Conservation (phyloP, 495 filamentous ascomycete genomes). For the Xylona heveae region DNA sequence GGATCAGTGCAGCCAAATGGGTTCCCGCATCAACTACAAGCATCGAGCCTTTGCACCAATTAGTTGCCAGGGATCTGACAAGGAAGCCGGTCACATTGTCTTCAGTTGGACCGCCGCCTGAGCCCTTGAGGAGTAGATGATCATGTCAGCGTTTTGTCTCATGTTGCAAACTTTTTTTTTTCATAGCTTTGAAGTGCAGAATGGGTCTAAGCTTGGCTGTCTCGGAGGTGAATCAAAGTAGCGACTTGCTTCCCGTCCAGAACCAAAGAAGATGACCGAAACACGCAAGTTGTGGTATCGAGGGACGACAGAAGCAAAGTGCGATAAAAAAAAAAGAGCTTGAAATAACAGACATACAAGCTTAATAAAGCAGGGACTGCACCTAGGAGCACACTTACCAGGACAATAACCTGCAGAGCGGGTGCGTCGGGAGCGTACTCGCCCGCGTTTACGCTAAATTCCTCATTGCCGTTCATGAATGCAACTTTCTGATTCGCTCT, state of each 20-base stretch:
- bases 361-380: no score
- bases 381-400: slow-evolving; percentile 3
- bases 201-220: no score
- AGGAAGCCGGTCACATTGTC: slow-evolving; percentile 76
- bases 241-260: no score
- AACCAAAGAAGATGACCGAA: no score
- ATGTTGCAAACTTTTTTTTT: neutral
- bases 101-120: slow-evolving; percentile 78
- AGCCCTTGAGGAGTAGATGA: slow-evolving; percentile 35
- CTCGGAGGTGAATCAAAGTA: no score
- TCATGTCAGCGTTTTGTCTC: neutral
- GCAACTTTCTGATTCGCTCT: neutral
- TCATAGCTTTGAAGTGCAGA: no score
- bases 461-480: slow-evolving; percentile 4
- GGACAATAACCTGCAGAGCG: slow-evolving; percentile 6
- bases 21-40: slow-evolving; percentile 85
- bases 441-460: slow-evolving; percentile 2
- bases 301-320: no score
- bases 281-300: no score
- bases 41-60: slow-evolving; percentile 60
- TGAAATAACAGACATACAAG: no score
- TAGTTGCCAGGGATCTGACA: slow-evolving; percentile 54
- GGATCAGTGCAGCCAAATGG: slow-evolving; percentile 63
- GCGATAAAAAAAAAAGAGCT: no score
- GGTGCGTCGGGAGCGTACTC: slow-evolving; percentile 2